Evolutionary conservation across 345 rosid species (phyloP), one percentile per base, ranked within the genome.

Genomic region (Bretschneidera sinensis): DNA sequence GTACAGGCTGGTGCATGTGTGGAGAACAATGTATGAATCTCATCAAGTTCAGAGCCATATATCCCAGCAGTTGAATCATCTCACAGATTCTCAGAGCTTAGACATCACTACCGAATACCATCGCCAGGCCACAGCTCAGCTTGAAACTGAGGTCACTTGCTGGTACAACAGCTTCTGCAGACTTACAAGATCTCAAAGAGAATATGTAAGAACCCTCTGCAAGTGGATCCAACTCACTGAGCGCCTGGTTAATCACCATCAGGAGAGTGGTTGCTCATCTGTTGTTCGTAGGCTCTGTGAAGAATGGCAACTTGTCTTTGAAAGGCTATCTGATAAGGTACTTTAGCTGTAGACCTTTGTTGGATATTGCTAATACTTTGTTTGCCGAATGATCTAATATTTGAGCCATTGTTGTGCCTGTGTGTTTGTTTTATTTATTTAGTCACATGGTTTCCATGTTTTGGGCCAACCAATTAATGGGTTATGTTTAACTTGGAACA

Each of bases 91-190:
- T 64, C 80, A 78, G 63, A 62, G 18, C 63, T 43, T 73, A 58
- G 86, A 81, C 63, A 72, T 77, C 51, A 78, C 86, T 66, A 79
- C 95, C 6, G 91, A 83, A 59, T 73, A 70, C 75, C 96, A 80
- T 74, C 87, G 77, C 34, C 83, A 74, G 45, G 98, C 98, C 15
- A 85, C 86, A 28, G 71, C 74, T 61, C 95, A 92, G 76, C 92
- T 92, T 54, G 83, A 82, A 76, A 55, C 78, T 4, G 98, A 89
- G 84, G 84, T 87, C 58, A 72, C 74, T 50, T 71, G 79, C 69
- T 92, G 97, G 95, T 75, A 81, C 65, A 51, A 66, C 64, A 85
- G 85, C 82, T 92, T 88, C 79, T 85, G 96, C 82, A 79, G 67
- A 62, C 85, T 92, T 31, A 39, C 72, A 43, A 81, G 62, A 55